Evolutionary conservation across 257 asterid genomes (phyloP).

Genomic region (Solanum lycopersicoides): DNA sequence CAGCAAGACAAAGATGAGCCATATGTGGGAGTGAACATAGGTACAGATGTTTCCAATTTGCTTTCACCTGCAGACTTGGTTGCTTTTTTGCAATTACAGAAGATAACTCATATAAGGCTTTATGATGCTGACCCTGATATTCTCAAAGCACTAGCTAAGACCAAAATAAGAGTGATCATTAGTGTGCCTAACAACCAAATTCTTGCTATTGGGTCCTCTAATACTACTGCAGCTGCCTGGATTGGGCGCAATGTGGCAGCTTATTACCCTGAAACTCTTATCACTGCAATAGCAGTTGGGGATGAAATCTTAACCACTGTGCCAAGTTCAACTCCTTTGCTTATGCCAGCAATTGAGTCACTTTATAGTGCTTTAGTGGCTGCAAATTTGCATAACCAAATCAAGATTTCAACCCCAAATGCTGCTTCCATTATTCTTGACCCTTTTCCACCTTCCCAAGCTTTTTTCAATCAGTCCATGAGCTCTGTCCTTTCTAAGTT

Average conservation of each 20-base stretch:
- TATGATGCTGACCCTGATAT: conserved; percentile 70
- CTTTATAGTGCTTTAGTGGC: conserved; percentile 83
- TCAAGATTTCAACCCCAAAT: conserved; percentile 80
- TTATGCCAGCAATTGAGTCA: conserved; percentile 90
- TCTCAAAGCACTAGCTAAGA: conserved; percentile 71
- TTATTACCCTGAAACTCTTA: conserved; percentile 71
- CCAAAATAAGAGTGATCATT: conserved; percentile 73
- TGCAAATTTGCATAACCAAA: conserved; percentile 63
- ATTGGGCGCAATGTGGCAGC: conserved; percentile 80
- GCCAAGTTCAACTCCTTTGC: conserved; percentile 78
- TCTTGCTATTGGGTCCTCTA: conserved; percentile 87
- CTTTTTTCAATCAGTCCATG: conserved; percentile 75
- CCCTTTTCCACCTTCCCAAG: conserved; percentile 94
- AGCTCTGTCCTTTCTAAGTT: conserved; percentile 48
- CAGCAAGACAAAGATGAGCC: conserved; percentile 63
- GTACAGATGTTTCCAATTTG: conserved; percentile 74
- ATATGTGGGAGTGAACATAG: conserved; percentile 84
- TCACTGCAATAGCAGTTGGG: conserved; percentile 78
- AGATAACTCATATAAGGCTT: conserved; percentile 75
- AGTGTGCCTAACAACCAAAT: conserved; percentile 96
- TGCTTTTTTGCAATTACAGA: conserved; percentile 59
- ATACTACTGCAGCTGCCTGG: conserved; percentile 96
- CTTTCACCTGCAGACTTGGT: conserved; percentile 57
- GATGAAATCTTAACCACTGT: conserved; percentile 79
- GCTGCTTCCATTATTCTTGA: conserved; percentile 75